These are phyloP conservation scores for Endoconidiophora laricicola DNA, from an alignment of 2,329 filamentous ascomycete species.

Conservation along the genomic window DNA sequence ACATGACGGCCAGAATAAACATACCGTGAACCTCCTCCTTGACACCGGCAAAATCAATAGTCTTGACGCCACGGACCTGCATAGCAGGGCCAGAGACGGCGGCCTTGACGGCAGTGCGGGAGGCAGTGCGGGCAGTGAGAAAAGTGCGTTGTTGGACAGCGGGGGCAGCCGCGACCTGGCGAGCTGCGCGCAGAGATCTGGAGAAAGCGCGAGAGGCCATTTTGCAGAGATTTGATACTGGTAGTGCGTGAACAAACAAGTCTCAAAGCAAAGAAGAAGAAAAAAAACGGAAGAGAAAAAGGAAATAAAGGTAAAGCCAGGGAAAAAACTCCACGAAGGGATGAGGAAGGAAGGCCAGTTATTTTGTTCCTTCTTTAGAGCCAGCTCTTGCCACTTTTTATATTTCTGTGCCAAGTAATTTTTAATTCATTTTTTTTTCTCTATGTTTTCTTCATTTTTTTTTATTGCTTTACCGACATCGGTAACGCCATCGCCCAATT, in stretches of 20 bases:
- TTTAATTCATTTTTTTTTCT: neutral
- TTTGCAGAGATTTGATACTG: constrained; percentile 19
- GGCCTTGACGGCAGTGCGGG: constrained; percentile 36
- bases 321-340: constrained; percentile 9
- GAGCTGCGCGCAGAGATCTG: constrained; percentile 47
- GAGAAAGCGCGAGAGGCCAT: constrained; percentile 68
- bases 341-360: constrained; percentile 7
- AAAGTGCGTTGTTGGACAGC: constrained; percentile 46
- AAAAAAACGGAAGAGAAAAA: constrained; percentile 2
- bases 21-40: constrained; percentile 90
- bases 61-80: constrained; percentile 85
- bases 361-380: neutral
- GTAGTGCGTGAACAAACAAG: constrained; percentile 15
- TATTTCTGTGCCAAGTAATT: neutral
- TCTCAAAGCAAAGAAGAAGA: constrained; percentile 8
- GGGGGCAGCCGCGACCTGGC: constrained; percentile 41
- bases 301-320: constrained; percentile 1
- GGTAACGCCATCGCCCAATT: constrained; percentile 5
- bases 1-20: constrained; percentile 16
- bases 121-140: constrained; percentile 40
- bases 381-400: constrained; percentile 2
- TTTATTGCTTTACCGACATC: constrained; percentile 11
- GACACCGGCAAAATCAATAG: constrained; percentile 91
- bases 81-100: constrained; percentile 36
- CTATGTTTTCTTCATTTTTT: constrained; percentile 8